phyloP scores from a whole-genome alignment of 2,329 filamentous ascomycete genomes.

The Clarireedia sp. region DNA sequence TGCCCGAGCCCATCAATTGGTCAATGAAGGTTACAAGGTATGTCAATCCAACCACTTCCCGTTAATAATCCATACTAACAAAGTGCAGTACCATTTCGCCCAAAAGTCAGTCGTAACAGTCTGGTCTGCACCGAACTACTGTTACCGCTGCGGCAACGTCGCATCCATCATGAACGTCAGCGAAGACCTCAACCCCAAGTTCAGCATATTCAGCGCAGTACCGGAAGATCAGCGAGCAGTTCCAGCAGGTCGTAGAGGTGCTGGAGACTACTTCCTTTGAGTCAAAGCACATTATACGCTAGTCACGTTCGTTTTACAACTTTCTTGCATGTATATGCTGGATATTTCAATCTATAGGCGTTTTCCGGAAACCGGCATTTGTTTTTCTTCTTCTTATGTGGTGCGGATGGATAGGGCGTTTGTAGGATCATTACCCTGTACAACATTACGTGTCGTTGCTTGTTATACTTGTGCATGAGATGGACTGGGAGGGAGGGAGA shows the following conservation, averaged over 20 bases:
- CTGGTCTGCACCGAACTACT: constrained; percentile 46
- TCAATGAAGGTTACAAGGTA: constrained; percentile 69
- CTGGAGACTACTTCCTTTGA: constrained; percentile 61
- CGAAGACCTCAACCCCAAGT: constrained; percentile 77
- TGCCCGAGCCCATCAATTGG: constrained; percentile 65
- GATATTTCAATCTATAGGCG: constrained; percentile 1
- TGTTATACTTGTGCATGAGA: no score
- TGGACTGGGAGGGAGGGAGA: no score
- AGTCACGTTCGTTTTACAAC: not conserved
- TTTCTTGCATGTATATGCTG: constrained; percentile 1
- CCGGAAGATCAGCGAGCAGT: constrained; percentile 77
- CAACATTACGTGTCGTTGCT: not conserved
- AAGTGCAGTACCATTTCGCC: constrained; percentile 72
- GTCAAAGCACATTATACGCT: constrained; percentile 2
- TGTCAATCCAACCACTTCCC: constrained; percentile 1
- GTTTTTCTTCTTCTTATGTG: not conserved
- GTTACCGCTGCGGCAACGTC: constrained; percentile 44
- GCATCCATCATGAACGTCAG: constrained; percentile 83
- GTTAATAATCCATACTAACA: constrained; percentile 25
- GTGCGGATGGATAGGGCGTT: not conserved
- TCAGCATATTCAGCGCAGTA: constrained; percentile 88
- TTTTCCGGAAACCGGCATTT: not conserved
- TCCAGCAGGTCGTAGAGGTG: constrained; percentile 60
- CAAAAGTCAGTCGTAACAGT: constrained; percentile 87
- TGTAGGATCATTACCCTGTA: not conserved